Conservation (phyloP, 306 rosid genomes). For the Sophora flavescens region DNA sequence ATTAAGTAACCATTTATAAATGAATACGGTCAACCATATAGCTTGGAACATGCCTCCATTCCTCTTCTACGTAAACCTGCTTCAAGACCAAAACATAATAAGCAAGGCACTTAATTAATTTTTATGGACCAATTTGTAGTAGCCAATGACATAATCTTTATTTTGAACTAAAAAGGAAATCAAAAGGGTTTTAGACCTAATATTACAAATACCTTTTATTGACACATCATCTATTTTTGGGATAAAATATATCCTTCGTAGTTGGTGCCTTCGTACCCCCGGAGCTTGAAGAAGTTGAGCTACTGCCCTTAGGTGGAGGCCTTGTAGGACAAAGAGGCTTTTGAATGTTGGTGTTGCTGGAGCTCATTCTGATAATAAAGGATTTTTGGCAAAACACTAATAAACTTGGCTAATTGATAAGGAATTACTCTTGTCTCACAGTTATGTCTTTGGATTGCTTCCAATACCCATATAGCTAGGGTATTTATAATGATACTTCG, state of each 20-base stretch:
- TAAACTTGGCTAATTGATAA: not conserved
- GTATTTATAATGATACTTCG: conserved; percentile 1
- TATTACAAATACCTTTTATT: no score
- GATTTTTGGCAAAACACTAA: not conserved
- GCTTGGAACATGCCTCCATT: not conserved
- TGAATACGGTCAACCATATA: not conserved
- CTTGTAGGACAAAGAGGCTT: conserved; percentile 12
- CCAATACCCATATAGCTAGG: no score
- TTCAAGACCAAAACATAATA: not conserved
- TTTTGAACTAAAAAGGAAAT: not conserved
- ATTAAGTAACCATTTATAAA: not conserved
- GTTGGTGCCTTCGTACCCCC: conserved; percentile 9
- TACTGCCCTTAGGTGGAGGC: conserved; percentile 18
- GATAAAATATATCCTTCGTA: conserved; percentile 10
- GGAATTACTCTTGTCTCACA: conserved; percentile 6
- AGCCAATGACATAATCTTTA: no score
- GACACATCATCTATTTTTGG: conserved; percentile 28
- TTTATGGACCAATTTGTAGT: not conserved
- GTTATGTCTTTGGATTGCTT: no score
- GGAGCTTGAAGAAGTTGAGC: no score
- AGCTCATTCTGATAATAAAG: conserved; percentile 5
- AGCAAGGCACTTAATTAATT: not conserved
- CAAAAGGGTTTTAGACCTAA: not conserved
- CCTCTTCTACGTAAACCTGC: not conserved
- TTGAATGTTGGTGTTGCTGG: not conserved